These are phyloP conservation scores for Xylariales sp. DNA, from an alignment of 2,329 filamentous ascomycete genomes.

Conservation along the genomic window DNA sequence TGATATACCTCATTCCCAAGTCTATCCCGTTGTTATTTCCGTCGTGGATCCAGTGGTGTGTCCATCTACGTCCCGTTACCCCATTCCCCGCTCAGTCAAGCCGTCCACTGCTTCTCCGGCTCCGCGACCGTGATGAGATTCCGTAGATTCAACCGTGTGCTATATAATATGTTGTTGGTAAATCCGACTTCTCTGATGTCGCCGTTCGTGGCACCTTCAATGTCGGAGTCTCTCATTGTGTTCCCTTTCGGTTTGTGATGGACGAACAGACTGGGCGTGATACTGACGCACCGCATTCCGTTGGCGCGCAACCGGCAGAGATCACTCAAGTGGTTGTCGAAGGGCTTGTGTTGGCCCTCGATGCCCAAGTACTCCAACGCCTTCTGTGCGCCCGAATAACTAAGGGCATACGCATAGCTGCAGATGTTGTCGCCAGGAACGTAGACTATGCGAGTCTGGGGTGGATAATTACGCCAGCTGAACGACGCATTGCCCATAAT, in stretches of 20 bases:
- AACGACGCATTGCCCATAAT: slow-evolving; percentile 23
- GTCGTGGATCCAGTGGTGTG: no score
- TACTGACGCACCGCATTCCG: slow-evolving; percentile 22
- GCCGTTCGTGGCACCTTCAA: slow-evolving; percentile 14
- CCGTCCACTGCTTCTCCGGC: slow-evolving; percentile 5
- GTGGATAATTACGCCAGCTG: slow-evolving; percentile 20
- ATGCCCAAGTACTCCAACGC: slow-evolving; percentile 31
- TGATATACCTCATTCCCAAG: no score
- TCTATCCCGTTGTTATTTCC: no score
- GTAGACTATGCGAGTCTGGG: slow-evolving; percentile 32
- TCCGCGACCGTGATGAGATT: neutral
- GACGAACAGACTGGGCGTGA: slow-evolving; percentile 27
- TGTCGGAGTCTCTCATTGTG: slow-evolving; percentile 24
- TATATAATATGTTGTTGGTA: slow-evolving; percentile 7
- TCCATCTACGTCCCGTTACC: no score
- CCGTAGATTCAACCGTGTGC: slow-evolving; percentile 5
- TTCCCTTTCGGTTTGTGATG: slow-evolving; percentile 23
- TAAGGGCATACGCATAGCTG: slow-evolving; percentile 32
- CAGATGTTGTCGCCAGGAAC: slow-evolving; percentile 32
- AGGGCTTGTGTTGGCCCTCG: slow-evolving; percentile 24
- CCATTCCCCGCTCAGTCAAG: no score
- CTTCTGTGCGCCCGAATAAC: slow-evolving; percentile 27
- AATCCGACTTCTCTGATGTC: slow-evolving; percentile 9
- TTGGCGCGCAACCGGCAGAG: slow-evolving; percentile 26
- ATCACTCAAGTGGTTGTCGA: slow-evolving; percentile 29